phyloP scores from a whole-genome alignment of 441 rosid genomes.

The Pelargonium myrrhifolium region DNA sequence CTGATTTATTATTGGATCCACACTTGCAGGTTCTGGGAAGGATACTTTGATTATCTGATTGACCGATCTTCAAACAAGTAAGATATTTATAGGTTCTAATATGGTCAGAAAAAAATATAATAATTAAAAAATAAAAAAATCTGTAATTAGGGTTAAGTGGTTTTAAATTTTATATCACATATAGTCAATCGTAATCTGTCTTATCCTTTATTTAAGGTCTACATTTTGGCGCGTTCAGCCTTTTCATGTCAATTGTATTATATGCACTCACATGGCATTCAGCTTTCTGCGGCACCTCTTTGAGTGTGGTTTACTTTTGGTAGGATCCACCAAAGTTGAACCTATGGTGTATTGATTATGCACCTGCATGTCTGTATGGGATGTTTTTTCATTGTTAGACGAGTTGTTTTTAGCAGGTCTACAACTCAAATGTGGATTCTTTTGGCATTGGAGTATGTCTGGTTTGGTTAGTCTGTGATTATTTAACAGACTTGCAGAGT shows the following conservation, averaged over 20 bases:
- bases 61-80: constrained; percentile 79
- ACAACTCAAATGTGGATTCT: constrained; percentile 1
- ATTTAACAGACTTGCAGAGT: constrained; percentile 4
- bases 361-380: neutral
- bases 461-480: neutral
- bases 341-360: neutral
- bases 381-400: neutral
- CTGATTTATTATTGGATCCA: constrained; percentile 8
- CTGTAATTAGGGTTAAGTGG: neutral
- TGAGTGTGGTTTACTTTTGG: neutral
- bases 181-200: constrained; percentile 4
- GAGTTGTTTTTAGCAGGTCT: constrained; percentile 2
- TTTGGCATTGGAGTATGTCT: neutral
- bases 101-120: neutral
- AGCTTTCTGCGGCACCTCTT: neutral
- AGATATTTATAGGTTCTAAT: constrained; percentile 25
- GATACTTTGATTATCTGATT: constrained; percentile 88
- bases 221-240: neutral
- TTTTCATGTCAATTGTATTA: constrained; percentile 16
- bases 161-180: constrained; percentile 3
- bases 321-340: constrained; percentile 5
- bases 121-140: neutral
- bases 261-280: neutral
- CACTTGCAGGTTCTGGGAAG: constrained; percentile 91
- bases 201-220: constrained; percentile 2